Base-by-base conservation (phyloP, 495 filamentous ascomycete species). In the Copromyces sp. region DNA sequence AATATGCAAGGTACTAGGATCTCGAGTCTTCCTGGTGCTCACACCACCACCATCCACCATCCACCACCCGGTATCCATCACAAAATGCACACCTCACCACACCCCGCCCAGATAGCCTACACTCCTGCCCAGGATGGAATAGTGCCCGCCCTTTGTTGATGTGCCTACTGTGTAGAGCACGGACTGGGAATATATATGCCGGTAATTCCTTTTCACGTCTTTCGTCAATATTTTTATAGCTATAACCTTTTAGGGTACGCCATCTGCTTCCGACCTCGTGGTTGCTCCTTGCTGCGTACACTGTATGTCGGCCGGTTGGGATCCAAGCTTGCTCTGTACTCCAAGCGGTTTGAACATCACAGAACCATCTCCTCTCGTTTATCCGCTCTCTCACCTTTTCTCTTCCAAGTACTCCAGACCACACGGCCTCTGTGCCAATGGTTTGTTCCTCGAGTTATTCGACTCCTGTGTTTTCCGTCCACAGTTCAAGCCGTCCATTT, bases 161-260 rank as follows among this genome's bases (percentile, higher is more conserved):
- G 53, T 32, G 24, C 45, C 47, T 75, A 68, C 72, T 24, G 24
- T 1, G 24, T 24, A 24, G 24, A 75, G 71, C 75, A 73, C 75
- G 29, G 53, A 73, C 71, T 69, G 71, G 44, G 38, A 59, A 71
- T 79, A 78, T 75, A 77, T 75, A 69, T 79, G 74, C 75, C 78
- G 73, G 74, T 47, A 65, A 29, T 24, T 75, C 73, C 76, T 71
- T 38, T 70, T 74, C 41, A 39, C 11, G 24, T 42, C 61, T 40
- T 69, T 69, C 71, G 53, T 53, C 68, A 41, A 16, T 73, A 39
- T 76, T 70, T 73, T 71, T 71, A 71, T 59, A 45, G 35, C 42
- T 39, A 65, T 65, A 72, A 59, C 69, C 65, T 68, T 70, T 65
- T 40, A 72, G 71, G 76, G 71, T 53, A 72, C 69, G 73, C 71